Evolutionary conservation across 176 grass and related monocot genomes (phyloP).

Genomic region (Poa pratensis): DNA sequence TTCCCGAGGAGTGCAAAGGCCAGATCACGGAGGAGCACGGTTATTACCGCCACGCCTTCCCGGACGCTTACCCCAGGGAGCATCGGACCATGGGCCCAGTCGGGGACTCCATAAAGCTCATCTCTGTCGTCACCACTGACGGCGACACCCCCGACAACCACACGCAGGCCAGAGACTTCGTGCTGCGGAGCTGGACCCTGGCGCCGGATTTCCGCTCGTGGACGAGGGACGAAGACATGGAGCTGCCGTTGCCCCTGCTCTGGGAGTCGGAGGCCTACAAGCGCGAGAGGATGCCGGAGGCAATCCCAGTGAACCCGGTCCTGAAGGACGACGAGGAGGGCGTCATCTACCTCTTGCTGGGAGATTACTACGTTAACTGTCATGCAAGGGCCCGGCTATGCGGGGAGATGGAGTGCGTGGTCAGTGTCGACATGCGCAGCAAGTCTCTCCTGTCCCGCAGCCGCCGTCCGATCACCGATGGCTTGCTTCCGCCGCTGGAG

Average conservation of each 20-base stretch:
- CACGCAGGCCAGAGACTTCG: background rate
- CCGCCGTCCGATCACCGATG: background rate
- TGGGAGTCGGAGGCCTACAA: background rate
- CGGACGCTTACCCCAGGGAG: background rate
- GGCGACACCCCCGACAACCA: background rate
- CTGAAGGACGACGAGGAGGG: background rate
- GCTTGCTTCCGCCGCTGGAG: background rate
- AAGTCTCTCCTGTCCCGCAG: constrained; percentile 5
- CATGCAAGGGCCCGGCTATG: background rate
- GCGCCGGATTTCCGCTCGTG: background rate
- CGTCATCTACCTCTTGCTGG: constrained; percentile 19
- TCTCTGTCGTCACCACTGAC: background rate
- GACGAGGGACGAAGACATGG: background rate
- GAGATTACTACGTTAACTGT: background rate
- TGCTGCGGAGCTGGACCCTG: constrained; percentile 11
- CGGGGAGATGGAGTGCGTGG: background rate
- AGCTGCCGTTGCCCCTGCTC: background rate
- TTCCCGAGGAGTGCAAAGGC: background rate
- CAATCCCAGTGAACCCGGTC: background rate
- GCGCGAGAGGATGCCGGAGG: background rate
- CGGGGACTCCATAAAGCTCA: constrained; percentile 21
- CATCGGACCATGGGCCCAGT: constrained; percentile 1
- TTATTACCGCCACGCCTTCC: background rate
- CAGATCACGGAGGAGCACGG: background rate
- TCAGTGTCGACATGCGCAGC: background rate